phyloP scores from a whole-genome alignment of 2,329 filamentous ascomycete species.

The Tolypocladium sp. region DNA sequence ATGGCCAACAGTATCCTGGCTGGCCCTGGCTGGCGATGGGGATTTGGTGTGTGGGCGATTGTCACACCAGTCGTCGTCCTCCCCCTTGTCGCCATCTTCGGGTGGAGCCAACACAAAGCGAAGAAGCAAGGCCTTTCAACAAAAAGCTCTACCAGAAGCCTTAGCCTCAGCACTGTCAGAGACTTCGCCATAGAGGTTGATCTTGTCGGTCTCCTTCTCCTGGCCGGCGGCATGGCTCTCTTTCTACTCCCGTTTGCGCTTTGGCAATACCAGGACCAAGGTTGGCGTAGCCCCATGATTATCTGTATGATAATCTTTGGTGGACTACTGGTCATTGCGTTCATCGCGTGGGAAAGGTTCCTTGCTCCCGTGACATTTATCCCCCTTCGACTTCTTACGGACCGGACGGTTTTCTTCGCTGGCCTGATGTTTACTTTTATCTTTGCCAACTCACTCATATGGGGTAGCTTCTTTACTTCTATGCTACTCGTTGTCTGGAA shows the following conservation, averaged over 20 bases:
- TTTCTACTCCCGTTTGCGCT: constrained; percentile 52
- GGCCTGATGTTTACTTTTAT: constrained; percentile 25
- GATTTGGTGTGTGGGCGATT: constrained; percentile 56
- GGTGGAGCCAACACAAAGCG: constrained; percentile 52
- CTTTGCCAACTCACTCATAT: constrained; percentile 26
- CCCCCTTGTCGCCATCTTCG: constrained; percentile 47
- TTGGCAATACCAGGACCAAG: constrained; percentile 23
- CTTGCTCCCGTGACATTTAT: constrained; percentile 43
- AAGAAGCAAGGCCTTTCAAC: constrained; percentile 39
- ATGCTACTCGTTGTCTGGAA: constrained; percentile 30
- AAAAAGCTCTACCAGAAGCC: constrained; percentile 29
- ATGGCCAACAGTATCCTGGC: constrained; percentile 42
- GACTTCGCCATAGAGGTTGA: constrained; percentile 51
- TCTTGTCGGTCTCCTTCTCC: constrained; percentile 38
- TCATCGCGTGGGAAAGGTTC: constrained; percentile 40
- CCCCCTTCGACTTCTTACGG: constrained; percentile 33
- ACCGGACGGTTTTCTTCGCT: constrained; percentile 26
- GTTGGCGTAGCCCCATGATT: constrained; percentile 34
- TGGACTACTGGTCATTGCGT: constrained; percentile 37
- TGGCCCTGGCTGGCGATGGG: constrained; percentile 55
- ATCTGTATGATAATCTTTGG: constrained; percentile 45
- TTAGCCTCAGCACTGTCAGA: constrained; percentile 28
- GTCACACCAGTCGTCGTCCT: constrained; percentile 49
- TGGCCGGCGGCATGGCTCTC: constrained; percentile 40
- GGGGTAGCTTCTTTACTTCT: constrained; percentile 29